Percentiles rank a stretch among this genome's conserved stretches.
These are phyloP conservation scores for Austroboletus sp. DNA, from an alignment of 1,284 basidiomycete genomes.

Conservation along the genomic window DNA sequence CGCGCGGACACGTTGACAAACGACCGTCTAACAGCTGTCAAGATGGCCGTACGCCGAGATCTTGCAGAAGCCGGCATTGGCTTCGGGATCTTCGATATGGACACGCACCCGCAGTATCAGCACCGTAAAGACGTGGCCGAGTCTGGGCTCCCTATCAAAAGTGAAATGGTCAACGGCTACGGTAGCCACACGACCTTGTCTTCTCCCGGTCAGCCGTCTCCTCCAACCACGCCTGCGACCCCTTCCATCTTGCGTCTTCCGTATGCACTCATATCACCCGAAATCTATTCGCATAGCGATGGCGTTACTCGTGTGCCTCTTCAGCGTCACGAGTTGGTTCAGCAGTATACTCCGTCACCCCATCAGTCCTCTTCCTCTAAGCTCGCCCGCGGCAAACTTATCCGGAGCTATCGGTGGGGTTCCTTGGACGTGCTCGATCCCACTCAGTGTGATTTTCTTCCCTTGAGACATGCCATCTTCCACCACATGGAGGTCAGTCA, in stretches of 20 bases:
- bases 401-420: constrained; percentile 72
- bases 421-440: constrained; percentile 69
- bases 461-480: constrained; percentile 67
- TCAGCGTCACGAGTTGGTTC: constrained; percentile 59
- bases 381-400: constrained; percentile 53
- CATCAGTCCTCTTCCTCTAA: constrained; percentile 41
- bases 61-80: constrained; percentile 74
- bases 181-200: constrained; percentile 44
- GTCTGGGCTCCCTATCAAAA: constrained; percentile 34
- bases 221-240: constrained; percentile 55
- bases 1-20: constrained; percentile 88
- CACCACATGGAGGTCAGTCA: constrained; percentile 71
- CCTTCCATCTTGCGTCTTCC: constrained; percentile 58
- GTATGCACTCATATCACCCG: constrained; percentile 73
- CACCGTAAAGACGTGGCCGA: constrained; percentile 38
- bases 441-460: constrained; percentile 68
- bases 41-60: constrained; percentile 68
- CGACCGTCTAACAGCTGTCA: constrained; percentile 71
- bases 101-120: constrained; percentile 47
- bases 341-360: constrained; percentile 58
- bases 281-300: constrained; percentile 71
- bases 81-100: constrained; percentile 76
- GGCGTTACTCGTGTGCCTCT: constrained; percentile 52
- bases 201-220: constrained; percentile 43
- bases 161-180: constrained; percentile 47